Base-by-base conservation (phyloP, 2,329 filamentous ascomycete species). In the Pyrenophora graminea region DNA sequence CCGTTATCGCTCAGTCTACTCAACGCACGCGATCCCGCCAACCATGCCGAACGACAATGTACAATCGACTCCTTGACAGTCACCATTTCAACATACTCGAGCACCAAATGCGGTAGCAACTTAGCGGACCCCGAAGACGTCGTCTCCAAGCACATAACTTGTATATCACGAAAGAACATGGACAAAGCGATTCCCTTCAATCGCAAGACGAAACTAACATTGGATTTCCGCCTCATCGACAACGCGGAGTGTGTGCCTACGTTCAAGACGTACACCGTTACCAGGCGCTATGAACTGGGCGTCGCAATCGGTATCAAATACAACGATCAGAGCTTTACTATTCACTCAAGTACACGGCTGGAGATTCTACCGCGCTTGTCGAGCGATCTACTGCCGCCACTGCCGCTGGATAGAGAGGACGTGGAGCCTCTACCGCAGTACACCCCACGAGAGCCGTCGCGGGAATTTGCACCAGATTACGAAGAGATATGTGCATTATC, bases 241-340 rank as follows among this genome's bases (percentile, higher is more conserved):
- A 63, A 72, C 36, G 52, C 48, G 6, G 68, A 72, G 46, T 70
- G 68, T 41, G 61, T 72, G 1, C 70, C 70, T 0, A 66, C 64
- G 0, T 72, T 73, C 58, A 70, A 63, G 30, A 71, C 70, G 1
- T 73, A 70, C 46, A 68, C 63, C 3, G 61, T 72, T 19, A 69
- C 63, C 2, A 62, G 68, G 2, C 58, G 62, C 1, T 73, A 74
- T 47, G 55, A 52, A 6, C 57, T 74, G 18, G 56, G 45, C 8
- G 50, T 72, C 3, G 50, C 56, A 3, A 55, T 72, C 4, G 67
- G 64, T 30, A 55, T 73, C 37, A 66, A 60, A 34, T 70, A 57
- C 41, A 50, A 58, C 12, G 55, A 53, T n/a, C 61, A 70, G 18
- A 51, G 53, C 3, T 71, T 68, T 44, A 62, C 51, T 3, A 56